Conservation (phyloP, 2,329 filamentous ascomycete species). For the Arthrobotrys sinensis region DNA sequence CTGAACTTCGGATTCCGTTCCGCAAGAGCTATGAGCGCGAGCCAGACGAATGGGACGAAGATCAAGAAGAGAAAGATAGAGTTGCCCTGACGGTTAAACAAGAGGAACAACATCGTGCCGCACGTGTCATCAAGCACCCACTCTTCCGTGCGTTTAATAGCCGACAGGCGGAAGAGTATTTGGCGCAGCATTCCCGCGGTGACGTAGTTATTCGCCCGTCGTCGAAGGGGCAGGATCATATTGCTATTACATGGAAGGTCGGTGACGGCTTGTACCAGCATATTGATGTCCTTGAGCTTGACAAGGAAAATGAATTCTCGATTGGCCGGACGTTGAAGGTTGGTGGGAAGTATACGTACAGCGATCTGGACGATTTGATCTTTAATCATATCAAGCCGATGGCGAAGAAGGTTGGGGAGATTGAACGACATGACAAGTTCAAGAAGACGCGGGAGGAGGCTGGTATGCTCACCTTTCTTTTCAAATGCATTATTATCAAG, state of each 20-base stretch:
- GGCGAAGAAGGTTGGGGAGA: constrained; percentile 96
- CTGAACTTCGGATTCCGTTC: constrained; percentile 81
- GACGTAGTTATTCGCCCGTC: constrained; percentile 96
- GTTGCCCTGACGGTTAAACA: constrained; percentile 89
- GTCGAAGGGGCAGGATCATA: constrained; percentile 93
- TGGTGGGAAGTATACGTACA: constrained; percentile 90
- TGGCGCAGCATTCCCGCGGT: constrained; percentile 86
- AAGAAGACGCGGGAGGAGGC: constrained; percentile 85
- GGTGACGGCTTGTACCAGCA: constrained; percentile 97
- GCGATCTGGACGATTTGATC: constrained; percentile 96
- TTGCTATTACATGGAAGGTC: constrained; percentile 98
- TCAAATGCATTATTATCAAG: background rate
- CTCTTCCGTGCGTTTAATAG: constrained; percentile 95
- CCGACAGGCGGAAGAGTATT: constrained; percentile 90
- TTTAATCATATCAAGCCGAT: constrained; percentile 97
- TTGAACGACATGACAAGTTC: constrained; percentile 95
- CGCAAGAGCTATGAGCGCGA: constrained; percentile 79
- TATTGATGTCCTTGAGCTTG: constrained; percentile 94
- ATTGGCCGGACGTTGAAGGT: constrained; percentile 89
- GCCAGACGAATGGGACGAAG: constrained; percentile 87
- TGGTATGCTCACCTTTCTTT: constrained; percentile 75
- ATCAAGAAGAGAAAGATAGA: constrained; percentile 83
- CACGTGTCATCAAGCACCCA: constrained; percentile 97
- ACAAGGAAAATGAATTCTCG: constrained; percentile 97
- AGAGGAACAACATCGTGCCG: constrained; percentile 84